phyloP scores from a whole-genome alignment of 371 early-diverging fungal species.

The Circinella minor region DNA sequence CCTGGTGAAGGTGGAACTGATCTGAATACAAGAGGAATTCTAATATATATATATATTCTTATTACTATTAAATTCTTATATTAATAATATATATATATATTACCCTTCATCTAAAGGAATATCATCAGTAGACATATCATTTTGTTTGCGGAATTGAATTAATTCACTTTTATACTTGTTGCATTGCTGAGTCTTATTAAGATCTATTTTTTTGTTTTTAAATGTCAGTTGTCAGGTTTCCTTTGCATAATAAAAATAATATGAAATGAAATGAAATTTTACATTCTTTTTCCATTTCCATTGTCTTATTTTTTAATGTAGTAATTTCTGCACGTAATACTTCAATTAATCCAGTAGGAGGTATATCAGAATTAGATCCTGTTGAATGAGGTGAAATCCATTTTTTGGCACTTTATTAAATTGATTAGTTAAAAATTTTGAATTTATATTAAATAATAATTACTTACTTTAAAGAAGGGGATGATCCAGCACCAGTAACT shows the following conservation, averaged over 20 bases:
- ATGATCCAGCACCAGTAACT: conserved; percentile 34
- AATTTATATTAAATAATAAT: not conserved
- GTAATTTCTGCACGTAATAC: conserved; percentile 73
- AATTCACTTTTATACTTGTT: conserved; percentile 74
- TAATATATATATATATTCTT: conserved; percentile 1
- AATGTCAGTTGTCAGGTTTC: too few relatives aligned
- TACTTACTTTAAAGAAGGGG: conserved; percentile 37
- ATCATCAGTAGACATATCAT: conserved; percentile 62
- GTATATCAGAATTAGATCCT: conserved; percentile 39
- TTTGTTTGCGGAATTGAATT: conserved; percentile 67
- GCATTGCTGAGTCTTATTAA: conserved; percentile 71
- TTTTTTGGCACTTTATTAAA: conserved; percentile 41
- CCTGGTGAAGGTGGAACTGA: conserved; percentile 54
- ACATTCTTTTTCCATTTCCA: conserved; percentile 80
- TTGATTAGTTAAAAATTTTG: not conserved
- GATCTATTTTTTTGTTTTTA: conserved; percentile 28
- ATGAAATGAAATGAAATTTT: conserved; percentile 13
- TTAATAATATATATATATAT: not conserved
- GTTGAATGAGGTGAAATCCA: conserved; percentile 60
- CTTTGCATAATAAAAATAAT: not conserved
- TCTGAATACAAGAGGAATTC: conserved; percentile 49
- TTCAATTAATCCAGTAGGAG: conserved; percentile 63
- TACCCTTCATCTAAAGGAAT: conserved; percentile 61
- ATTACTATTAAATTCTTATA: too few relatives aligned
- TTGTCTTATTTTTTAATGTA: conserved; percentile 59